These are phyloP conservation scores for Pelargonium myrrhifolium DNA, from an alignment of 441 rosid species.

Conservation along the genomic window DNA sequence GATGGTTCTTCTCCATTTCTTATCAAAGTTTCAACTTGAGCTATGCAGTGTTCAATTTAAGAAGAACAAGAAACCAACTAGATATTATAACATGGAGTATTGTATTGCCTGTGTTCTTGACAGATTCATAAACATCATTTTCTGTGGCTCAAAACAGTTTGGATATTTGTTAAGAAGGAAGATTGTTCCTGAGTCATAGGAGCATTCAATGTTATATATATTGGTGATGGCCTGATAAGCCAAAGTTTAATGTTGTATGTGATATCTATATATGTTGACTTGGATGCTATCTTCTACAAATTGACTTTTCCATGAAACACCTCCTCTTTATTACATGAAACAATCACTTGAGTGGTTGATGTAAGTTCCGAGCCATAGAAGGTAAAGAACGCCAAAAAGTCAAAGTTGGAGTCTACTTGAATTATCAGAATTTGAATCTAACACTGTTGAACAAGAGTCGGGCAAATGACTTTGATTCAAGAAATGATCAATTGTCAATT, in stretches of 20 bases:
- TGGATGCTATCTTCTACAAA: background rate
- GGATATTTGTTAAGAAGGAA: background rate
- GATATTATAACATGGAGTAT: no score
- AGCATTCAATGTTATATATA: no score
- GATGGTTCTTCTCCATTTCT: slow-evolving; percentile 1
- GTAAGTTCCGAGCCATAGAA: background rate
- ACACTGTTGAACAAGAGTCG: background rate
- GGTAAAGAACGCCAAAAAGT: background rate
- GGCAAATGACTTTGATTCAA: no score
- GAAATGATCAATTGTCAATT: no score
- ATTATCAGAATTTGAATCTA: background rate
- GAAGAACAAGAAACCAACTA: background rate
- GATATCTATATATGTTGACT: background rate
- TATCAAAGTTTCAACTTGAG: background rate
- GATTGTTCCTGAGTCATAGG: background rate
- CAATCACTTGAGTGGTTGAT: background rate
- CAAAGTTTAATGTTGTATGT: no score
- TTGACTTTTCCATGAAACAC: background rate
- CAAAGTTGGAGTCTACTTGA: background rate
- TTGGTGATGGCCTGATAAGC: no score
- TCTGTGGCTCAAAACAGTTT: no score
- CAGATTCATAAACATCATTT: no score
- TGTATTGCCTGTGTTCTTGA: no score
- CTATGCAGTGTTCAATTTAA: background rate
- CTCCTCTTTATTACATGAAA: no score